Base-by-base conservation (phyloP, 345 rosid genomes). In the Cardamine resedifolia region DNA sequence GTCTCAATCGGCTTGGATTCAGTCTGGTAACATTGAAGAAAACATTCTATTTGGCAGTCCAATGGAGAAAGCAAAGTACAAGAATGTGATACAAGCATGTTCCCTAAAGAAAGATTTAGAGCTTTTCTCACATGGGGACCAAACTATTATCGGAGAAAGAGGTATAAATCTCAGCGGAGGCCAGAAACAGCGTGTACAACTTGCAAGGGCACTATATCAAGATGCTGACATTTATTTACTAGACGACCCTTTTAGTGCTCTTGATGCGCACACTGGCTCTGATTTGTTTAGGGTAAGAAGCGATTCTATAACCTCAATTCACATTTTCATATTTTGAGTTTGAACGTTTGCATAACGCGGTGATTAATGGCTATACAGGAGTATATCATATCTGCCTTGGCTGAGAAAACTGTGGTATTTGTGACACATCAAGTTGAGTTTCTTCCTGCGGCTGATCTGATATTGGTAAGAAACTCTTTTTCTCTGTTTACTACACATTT, bases 401-500 rank as follows among this genome's bases (percentile, higher is more conserved):
- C 88, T 51, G 79, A 72, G 72, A 96, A 92, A 81, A 96, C 99
- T 39, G 95, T 92, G 62, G 79, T 96, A 65, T 96, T 86, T 72
- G 99, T 96, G 79, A 96, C 99, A 50, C 99, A 96, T 85, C 99
- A 96, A 87, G 97, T 96, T 68, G 99, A 96, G 81, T 96, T 92
- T 87, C 84, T 96, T 62, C 99, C 98, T 4, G 78, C 90, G 50
- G 97, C 99, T 63, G 98, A 92, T 78, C 77, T 92, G 78, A 96
- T 96, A 70, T 82, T 96, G 98, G 99, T 96, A 83, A 39, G 92
- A 58, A 31, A 52, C 44, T 69, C 52, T 27, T 71, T 64, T 83
- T 33, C 65, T 71, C 21, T 24, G 31, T 59, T 71, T 70, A 36
- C 44, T 31, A 23, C 1, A 19, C 39, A 51, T 58, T 20, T 41